Conservation (phyloP, 2,329 filamentous ascomycete genomes). For the Aspergillus brunneoviolaceus region DNA sequence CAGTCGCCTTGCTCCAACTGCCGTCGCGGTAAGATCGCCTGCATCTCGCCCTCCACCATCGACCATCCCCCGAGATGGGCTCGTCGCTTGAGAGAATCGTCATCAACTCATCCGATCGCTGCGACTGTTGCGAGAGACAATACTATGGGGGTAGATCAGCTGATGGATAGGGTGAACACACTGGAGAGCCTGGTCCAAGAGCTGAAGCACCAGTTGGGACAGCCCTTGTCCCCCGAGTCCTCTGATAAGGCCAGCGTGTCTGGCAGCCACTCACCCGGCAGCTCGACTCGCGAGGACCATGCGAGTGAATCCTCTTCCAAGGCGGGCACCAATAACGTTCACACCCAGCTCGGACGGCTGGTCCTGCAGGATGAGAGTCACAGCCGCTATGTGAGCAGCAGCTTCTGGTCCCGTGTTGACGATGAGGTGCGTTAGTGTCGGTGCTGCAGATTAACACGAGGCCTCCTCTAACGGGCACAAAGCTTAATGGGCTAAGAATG, state of each 20-base stretch:
- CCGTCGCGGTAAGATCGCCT: slow-evolving; percentile 53
- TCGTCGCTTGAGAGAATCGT: background rate
- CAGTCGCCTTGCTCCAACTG: slow-evolving; percentile 58
- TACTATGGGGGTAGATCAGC: background rate
- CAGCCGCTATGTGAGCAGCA: background rate
- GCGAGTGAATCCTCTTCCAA: background rate
- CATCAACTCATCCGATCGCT: background rate
- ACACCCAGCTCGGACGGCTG: background rate
- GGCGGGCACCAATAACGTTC: background rate
- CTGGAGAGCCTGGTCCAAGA: background rate
- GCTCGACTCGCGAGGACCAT: background rate
- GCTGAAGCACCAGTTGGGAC: background rate
- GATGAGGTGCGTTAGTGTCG: background rate
- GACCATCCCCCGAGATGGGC: slow-evolving; percentile 46
- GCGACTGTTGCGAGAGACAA: background rate
- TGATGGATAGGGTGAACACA: background rate
- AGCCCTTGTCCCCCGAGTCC: background rate
- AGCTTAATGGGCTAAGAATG: background rate
- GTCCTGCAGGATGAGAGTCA: background rate
- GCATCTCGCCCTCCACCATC: slow-evolving; percentile 48
- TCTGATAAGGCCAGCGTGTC: background rate
- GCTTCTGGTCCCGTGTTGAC: background rate
- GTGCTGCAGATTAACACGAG: background rate
- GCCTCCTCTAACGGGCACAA: background rate
- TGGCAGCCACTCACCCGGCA: background rate